Evolutionary conservation across 805 yeast genomes (phyloP), one percentile per base, ranked within the genome.

Genomic region (Starmerella stigmatis): DNA sequence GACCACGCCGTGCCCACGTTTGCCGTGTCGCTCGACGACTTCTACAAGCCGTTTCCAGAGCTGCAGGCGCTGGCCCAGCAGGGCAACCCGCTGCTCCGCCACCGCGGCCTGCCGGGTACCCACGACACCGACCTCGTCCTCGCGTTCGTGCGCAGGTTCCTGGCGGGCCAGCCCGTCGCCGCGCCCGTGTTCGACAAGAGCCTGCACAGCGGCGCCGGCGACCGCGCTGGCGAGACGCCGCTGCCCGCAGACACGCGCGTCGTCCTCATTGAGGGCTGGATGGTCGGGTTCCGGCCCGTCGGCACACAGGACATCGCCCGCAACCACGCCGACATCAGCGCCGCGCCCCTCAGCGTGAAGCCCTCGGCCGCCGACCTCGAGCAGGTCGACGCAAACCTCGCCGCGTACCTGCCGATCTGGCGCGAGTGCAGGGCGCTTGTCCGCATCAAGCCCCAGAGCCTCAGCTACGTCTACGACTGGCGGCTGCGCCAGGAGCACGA

Each of bases 41-140:
- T 85, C 48, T 89, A 89, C 60, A 65, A 84, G 31, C 76, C 84
- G 0, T 78, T 76, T 58, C 62, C 58, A 7, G 79, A 79, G 16
- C 96, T 86, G 57, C 48, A 46, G 21, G 47, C 49, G 26, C 57
- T 86, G 20, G 71, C 73, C 1, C 30, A 50, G 5, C 43, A 48
- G 12, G 70, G 63, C 12, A 83, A 84, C 58, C 59, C 63, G 28
- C 64, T 89, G 38, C 57, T 85, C 15, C 73, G 69, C 47, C 94
- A 94, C 3, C 66, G 97, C 21, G 97, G 97, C 0, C 69, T 84
- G 13, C 97, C 97, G 0, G 96, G 96, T 0, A 89, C 97, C 0
- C 98, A 89, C 60, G 96, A 89, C 57, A 57, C 83, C 15, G 54
- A 52, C 1, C 56, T 81, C 20, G 59, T 60, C 16, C 37, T 51